Evolutionary conservation across 2,329 filamentous ascomycete species (phyloP).

Genomic region (Trematosphaeria pertusa): DNA sequence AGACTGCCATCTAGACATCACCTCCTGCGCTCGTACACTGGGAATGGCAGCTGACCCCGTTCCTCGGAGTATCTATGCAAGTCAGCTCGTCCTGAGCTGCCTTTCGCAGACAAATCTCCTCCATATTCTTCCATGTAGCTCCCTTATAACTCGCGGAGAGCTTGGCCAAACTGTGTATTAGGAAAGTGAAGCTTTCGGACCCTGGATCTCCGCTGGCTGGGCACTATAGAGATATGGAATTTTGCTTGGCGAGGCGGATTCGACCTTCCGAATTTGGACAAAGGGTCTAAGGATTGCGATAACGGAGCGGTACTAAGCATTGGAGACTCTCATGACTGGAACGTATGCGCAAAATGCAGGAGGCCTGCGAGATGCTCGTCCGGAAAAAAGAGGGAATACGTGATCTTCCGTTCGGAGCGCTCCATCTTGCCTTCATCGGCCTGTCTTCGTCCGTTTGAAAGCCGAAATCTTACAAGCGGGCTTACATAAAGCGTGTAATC

Average conservation of each 20-base stretch:
- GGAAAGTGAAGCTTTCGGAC: slow-evolving; percentile 8
- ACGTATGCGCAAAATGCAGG: no score
- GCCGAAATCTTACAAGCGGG: no score
- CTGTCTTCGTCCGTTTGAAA: no score
- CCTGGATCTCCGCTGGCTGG: slow-evolving; percentile 6
- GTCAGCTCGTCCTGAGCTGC: slow-evolving; percentile 6
- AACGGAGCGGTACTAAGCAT: no score
- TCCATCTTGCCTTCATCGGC: no score
- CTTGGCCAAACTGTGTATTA: slow-evolving; percentile 2
- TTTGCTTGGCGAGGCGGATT: slow-evolving; percentile 1
- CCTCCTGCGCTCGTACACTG: background rate
- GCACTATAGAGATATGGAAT: slow-evolving; percentile 10
- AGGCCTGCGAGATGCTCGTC: no score
- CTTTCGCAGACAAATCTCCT: slow-evolving; percentile 5
- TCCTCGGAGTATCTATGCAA: background rate
- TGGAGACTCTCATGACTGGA: no score
- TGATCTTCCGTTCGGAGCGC: no score
- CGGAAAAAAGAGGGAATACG: no score
- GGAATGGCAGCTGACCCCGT: background rate
- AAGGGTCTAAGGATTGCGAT: background rate
- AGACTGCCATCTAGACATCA: background rate
- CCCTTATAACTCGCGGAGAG: background rate
- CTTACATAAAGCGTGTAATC: no score
- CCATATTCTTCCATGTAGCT: background rate
- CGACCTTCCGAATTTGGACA: slow-evolving; percentile 12